Base-by-base conservation (phyloP, 225 moss, liverwort and hornwort genomes). In the Lunularia cruciata region DNA sequence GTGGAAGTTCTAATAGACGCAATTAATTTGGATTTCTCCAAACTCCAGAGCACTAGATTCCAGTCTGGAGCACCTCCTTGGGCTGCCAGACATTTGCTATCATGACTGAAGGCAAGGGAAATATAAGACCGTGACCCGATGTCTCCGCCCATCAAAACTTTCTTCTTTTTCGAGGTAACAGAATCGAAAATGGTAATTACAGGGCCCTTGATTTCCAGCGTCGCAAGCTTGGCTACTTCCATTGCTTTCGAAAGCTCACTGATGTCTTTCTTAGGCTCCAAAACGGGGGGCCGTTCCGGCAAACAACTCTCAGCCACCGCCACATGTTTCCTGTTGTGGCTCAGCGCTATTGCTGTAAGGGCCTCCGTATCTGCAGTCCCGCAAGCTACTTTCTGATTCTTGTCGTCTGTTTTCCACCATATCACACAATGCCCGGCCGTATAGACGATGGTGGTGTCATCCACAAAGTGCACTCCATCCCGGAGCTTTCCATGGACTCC, bases 41-140 rank as follows among this genome's bases (percentile, higher is more conserved):
- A 52, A 80, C 76, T 92, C 95, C 95, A 96, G 0, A 73, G 60
- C n/a, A 90, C 54, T 19, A 96, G 68, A 42, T 84, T 90, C 92
- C 90, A 96, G 8, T 96, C 87, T 0, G 92, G 92, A 42, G 77
- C 27, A 28, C 91, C 91, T 78, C 95, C 92, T 87, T 89, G 95
- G 35, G 95, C 87, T 53, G 5, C 90, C 26, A 92, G 73, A 47
- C 83, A 77, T 62, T 80, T 92, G 43, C 71, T 30, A 53, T 96
- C 90, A 0, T 28, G 71, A 31, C 86, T 87, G 56, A 82, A 92
- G 3, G 86, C 81, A 47, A 96, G 83, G 0, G 95, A 87, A 10
- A 90, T 53, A 60, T 58, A 92, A 32, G 92, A 84, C 43, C 86
- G 79, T 3, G 87, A 86, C 54, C 95, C 95, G 25, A 90, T 74